A percentile compares a stretch with the other conserved stretches of the same genome.
Conservation (phyloP, 2,329 filamentous ascomycete genomes). For the Penicillium sp. region DNA sequence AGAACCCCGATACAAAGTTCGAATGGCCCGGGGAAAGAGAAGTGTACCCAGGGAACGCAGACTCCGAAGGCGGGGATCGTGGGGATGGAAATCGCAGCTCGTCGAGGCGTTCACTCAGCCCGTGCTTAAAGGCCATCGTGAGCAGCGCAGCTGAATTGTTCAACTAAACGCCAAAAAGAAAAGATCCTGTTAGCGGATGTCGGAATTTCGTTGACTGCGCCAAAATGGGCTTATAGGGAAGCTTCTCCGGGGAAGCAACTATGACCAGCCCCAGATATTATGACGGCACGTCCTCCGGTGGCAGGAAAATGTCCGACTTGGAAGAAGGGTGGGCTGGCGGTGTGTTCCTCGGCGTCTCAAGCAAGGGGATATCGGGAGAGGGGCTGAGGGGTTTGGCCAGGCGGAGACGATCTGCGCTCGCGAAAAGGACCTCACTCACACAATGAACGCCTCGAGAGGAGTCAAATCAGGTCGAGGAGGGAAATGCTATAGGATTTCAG, state of each 20-base stretch:
- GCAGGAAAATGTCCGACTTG: conserved; percentile 15
- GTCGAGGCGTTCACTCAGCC: conserved; percentile 68
- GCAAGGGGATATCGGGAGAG: conserved; percentile 38
- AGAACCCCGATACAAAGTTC: conserved; percentile 59
- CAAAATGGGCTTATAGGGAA: conserved; percentile 8
- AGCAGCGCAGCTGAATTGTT: conserved; percentile 29
- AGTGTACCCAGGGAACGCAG: conserved; percentile 70
- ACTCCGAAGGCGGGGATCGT: conserved; percentile 74
- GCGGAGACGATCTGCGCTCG: conserved; percentile 29
- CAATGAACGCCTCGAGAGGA: conserved; percentile 41
- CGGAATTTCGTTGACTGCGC: conserved; percentile 17
- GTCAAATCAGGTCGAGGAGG: conserved; percentile 14
- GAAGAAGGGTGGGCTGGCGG: conserved; percentile 30
- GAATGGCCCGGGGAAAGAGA: conserved; percentile 69
- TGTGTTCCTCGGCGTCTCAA: conserved; percentile 29
- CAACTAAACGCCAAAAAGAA: conserved; percentile 31
- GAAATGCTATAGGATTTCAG: conserved; percentile 9
- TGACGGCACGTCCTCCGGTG: conserved; percentile 7
- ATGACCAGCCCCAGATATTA: conserved; percentile 15
- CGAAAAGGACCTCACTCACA: conserved; percentile 34
- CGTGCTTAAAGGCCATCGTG: conserved; percentile 65
- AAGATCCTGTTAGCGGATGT: conserved; percentile 26
- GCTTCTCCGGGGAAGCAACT: conserved; percentile 13
- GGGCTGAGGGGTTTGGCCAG: conserved; percentile 34
- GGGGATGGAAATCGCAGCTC: conserved; percentile 76